phyloP scores from a whole-genome alignment of 805 yeast genomes.

The Metschnikowia reukaufii region DNA sequence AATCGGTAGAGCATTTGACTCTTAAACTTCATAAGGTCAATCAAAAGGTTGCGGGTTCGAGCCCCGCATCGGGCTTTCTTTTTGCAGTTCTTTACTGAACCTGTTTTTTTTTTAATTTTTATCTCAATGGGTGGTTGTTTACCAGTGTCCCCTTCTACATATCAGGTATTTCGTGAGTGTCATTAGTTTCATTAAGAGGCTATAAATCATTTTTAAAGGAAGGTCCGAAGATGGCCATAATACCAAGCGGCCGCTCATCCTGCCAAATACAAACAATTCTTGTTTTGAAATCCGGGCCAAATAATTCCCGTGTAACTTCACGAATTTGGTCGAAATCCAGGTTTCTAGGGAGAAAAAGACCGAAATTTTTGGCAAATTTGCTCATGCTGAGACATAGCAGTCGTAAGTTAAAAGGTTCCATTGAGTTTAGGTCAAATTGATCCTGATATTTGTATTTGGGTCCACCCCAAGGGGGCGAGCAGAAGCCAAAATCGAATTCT shows the following conservation, averaged over 20 bases:
- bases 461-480: constrained; percentile 94
- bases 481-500: constrained; percentile 56
- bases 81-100: constrained; percentile 3
- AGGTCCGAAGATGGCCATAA: constrained; percentile 18
- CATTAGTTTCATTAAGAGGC: neutral
- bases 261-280: constrained; percentile 20
- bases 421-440: constrained; percentile 45
- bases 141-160: too few relatives aligned
- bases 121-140: too few relatives aligned
- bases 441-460: constrained; percentile 48
- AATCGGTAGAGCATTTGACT: constrained; percentile 27
- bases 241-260: constrained; percentile 16
- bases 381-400: constrained; percentile 44
- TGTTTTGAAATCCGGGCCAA: constrained; percentile 13
- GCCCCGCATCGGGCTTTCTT: constrained; percentile 26
- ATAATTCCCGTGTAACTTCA: constrained; percentile 43
- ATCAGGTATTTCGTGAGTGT: neutral
- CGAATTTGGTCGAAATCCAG: constrained; percentile 54
- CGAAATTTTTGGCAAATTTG: constrained; percentile 47
- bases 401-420: constrained; percentile 50
- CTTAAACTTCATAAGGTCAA: constrained; percentile 23
- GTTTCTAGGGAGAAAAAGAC: constrained; percentile 64
- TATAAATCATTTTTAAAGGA: too few relatives aligned
- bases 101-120: neutral
- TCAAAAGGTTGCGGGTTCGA: constrained; percentile 28